These are phyloP conservation scores for Fagopyrum homotropicum DNA, from an alignment of 148 eudicot genomes.

Conservation along the genomic window DNA sequence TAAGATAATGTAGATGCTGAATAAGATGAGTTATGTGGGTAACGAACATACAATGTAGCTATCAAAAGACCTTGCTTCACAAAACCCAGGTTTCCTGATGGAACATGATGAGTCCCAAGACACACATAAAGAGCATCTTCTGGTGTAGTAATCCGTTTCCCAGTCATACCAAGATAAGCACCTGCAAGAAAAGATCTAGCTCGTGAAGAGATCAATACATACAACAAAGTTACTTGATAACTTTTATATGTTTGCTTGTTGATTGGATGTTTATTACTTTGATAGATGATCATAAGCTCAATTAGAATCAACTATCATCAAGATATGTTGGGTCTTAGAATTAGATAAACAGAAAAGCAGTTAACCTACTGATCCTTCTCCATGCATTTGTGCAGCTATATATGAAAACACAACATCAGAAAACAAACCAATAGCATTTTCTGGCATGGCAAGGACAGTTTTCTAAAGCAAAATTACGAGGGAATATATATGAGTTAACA, in stretches of 20 bases:
- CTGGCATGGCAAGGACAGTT: conserved; percentile 97
- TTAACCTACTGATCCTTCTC: conserved; percentile 89
- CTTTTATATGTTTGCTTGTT: neutral
- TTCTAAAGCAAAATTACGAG: conserved; percentile 36
- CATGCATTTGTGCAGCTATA: conserved; percentile 88
- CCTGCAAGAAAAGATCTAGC: conserved; percentile 37
- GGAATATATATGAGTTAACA: conserved; percentile 2
- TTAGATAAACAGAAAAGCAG: neutral
- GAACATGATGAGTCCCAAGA: conserved; percentile 80
- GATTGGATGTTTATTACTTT: neutral
- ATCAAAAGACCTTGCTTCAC: conserved; percentile 64
- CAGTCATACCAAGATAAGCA: conserved; percentile 95
- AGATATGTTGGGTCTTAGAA: neutral
- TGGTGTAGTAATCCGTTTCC: conserved; percentile 76
- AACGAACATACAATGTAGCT: conserved; percentile 57
- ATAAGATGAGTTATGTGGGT: neutral
- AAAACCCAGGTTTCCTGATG: conserved; percentile 60
- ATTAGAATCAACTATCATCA: neutral
- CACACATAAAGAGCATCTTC: conserved; percentile 90
- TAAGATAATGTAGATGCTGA: neutral
- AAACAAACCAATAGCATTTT: conserved; percentile 90
- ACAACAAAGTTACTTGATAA: neutral
- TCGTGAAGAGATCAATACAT: conserved; percentile 6
- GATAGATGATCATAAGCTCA: neutral
- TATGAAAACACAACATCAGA: conserved; percentile 96